Base-by-base conservation (phyloP, 208 protist species). In the Acanthamoeba triangularis region DNA sequence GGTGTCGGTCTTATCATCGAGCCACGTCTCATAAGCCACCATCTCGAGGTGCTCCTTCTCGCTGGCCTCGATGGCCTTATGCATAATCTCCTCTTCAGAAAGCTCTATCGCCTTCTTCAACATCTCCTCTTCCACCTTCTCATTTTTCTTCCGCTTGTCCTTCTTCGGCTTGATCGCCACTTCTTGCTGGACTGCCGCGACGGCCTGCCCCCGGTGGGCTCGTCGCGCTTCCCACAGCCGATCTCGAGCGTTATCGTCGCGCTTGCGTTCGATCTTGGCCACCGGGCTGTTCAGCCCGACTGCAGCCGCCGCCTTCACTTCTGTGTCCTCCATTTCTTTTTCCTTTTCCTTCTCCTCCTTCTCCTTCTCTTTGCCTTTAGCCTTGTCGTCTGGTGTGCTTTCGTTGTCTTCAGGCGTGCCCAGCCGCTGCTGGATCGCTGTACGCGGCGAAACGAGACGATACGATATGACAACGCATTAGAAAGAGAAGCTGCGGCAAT, bases 221-320 rank as follows among this genome's bases (percentile, higher is more conserved):
- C 74, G 74, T 25, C 74, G 33, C 6, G 74, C 74, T 35, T 82
- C 74, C 74, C 30, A 52, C 20, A 82, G 74, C 16, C 44, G 33
- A 5, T 35, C 74, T 1, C 74, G 74, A 52, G 74, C 74, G 35
- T 82, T 37, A 41, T 82, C 74, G 23, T 82, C 74, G 33, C 44
- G 33, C 74, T 82, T 82, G 74, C 74, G 74, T n/a, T 52, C 74
- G 74, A 82, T 82, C 74, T 82, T 82, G 33, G 74, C 74, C 74
- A 82, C 74, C 74, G 74, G 74, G 3, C 74, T 44, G 74, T 82
- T 82, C 6, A 82, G 41, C 30, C 74, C 74, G 3, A 82, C 74
- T 52, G 69, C 23, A 0, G 65, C 3, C 74, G 33, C 35, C 23
- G 44, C n/a, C 25, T 47, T 72, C 49, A 35, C 82, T 28, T 90